These are phyloP conservation scores for Dendrobium officinale DNA, from an alignment of 106 monocot species.

Conservation along the genomic window DNA sequence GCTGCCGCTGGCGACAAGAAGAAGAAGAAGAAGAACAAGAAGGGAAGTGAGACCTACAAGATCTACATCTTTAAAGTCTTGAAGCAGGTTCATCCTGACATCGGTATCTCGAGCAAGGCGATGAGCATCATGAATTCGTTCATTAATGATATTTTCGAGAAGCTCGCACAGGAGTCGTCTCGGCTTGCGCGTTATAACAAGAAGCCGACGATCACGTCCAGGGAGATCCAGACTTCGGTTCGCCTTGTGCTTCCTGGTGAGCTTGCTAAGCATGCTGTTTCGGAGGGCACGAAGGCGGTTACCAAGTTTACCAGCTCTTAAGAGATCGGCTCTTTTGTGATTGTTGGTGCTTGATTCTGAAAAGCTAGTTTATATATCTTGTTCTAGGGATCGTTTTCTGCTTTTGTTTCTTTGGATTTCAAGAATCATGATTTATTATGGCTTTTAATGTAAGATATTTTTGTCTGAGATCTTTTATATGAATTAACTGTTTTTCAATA, in stretches of 20 bases:
- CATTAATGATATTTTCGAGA: constrained; percentile 99
- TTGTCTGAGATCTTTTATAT: not conserved
- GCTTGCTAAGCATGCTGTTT: constrained; percentile 65
- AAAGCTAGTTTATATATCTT: not conserved
- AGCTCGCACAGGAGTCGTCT: constrained; percentile 73
- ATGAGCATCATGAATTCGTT: constrained; percentile 98
- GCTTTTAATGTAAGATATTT: not conserved
- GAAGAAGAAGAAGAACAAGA: constrained; percentile 24
- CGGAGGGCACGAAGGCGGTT: constrained; percentile 43
- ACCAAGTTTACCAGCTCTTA: constrained; percentile 38
- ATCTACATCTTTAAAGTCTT: constrained; percentile 40
- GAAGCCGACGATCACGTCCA: constrained; percentile 71
- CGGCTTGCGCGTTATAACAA: constrained; percentile 68
- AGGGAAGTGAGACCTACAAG: constrained; percentile 31
- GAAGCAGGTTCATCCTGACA: constrained; percentile 40
- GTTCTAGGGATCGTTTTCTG: not conserved
- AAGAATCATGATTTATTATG: not conserved
- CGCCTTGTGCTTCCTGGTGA: constrained; percentile 73
- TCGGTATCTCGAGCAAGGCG: constrained; percentile 80
- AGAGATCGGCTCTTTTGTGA: not conserved
- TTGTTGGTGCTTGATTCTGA: not conserved
- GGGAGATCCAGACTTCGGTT: constrained; percentile 79
- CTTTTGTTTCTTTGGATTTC: not conserved
- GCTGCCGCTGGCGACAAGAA: constrained; percentile 7
- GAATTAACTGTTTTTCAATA: not conserved